A percentile compares a stretch with the other conserved stretches of the same genome.
Evolutionary conservation across 2,329 filamentous ascomycete genomes (phyloP).

Genomic region (Trichoderma harzianum): DNA sequence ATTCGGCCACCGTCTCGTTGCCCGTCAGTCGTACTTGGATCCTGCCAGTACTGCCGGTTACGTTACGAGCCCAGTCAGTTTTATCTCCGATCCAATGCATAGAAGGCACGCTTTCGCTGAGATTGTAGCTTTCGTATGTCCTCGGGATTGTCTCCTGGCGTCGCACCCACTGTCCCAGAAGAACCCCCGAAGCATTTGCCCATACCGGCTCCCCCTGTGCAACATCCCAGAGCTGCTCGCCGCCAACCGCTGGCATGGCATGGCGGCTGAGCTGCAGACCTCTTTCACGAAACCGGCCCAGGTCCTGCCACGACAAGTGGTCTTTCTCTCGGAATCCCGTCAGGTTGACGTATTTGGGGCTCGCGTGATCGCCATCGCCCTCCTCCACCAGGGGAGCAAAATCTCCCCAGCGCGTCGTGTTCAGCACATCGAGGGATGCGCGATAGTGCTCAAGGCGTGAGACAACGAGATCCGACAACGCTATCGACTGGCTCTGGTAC

Average conservation of each 20-base stretch:
- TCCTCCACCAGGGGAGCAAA: constrained; percentile 45
- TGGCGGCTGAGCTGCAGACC: constrained; percentile 60
- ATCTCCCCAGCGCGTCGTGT: constrained; percentile 57
- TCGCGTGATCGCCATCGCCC: constrained; percentile 20
- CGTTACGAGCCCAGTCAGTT: constrained; percentile 70
- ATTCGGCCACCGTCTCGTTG: constrained; percentile 47
- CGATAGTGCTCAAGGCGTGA: constrained; percentile 51
- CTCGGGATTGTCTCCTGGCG: constrained; percentile 46
- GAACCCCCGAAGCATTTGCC: constrained; percentile 72
- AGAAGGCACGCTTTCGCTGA: constrained; percentile 61
- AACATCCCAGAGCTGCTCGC: constrained; percentile 40
- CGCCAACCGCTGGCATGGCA: constrained; percentile 43
- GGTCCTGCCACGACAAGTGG: constrained; percentile 73
- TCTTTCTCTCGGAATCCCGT: constrained; percentile 74
- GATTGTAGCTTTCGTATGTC: constrained; percentile 55
- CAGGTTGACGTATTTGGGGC: constrained; percentile 59
- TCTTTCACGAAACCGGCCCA: constrained; percentile 62
- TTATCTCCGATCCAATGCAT: constrained; percentile 61
- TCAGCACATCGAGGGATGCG: constrained; percentile 51
- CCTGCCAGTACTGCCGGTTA: constrained; percentile 69
- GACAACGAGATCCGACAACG: constrained; percentile 37
- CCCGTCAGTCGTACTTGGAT: constrained; percentile 65
- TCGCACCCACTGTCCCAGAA: constrained; percentile 73
- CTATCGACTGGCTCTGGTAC: constrained; percentile 32
- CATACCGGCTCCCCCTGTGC: constrained; percentile 54